phyloP scores from a whole-genome alignment of 176 grass and related monocot genomes.

The Alopecurus myosuroides region DNA sequence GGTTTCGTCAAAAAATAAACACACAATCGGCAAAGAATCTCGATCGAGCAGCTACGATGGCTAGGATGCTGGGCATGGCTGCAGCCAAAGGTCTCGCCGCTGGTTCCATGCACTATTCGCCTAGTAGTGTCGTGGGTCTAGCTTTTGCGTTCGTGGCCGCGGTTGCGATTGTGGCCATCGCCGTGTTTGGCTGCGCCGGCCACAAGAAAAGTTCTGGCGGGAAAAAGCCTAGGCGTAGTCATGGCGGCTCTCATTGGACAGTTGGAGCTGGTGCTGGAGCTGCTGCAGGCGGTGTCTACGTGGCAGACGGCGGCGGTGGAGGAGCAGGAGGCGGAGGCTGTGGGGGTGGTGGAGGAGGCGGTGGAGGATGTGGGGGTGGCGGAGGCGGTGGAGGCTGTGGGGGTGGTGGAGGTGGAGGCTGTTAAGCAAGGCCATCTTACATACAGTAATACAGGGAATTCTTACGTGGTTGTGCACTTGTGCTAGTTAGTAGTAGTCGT shows the following conservation, averaged over 20 bases:
- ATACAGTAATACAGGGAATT: neutral
- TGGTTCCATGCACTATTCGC: neutral
- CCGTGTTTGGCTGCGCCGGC: slow-evolving; percentile 1
- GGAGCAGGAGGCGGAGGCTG: neutral
- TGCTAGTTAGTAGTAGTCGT: neutral
- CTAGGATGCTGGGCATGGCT: neutral
- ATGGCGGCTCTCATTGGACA: neutral
- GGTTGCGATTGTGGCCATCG: neutral
- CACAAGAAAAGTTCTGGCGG: neutral
- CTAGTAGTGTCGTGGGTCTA: neutral
- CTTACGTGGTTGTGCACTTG: neutral
- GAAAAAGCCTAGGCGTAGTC: neutral
- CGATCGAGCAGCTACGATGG: neutral
- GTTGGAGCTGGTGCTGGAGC: no score
- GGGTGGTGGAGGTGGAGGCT: neutral
- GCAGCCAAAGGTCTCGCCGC: neutral
- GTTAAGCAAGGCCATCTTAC: neutral
- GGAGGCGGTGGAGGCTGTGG: neutral
- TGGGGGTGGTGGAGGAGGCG: neutral
- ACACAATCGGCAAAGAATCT: neutral
- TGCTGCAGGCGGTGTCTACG: neutral
- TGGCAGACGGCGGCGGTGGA: neutral
- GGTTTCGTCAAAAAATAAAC: neutral
- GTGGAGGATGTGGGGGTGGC: neutral
- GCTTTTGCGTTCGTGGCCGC: neutral